Evolutionary conservation across 805 yeast genomes (phyloP).

Genomic region (Blastobotrys parvus): DNA sequence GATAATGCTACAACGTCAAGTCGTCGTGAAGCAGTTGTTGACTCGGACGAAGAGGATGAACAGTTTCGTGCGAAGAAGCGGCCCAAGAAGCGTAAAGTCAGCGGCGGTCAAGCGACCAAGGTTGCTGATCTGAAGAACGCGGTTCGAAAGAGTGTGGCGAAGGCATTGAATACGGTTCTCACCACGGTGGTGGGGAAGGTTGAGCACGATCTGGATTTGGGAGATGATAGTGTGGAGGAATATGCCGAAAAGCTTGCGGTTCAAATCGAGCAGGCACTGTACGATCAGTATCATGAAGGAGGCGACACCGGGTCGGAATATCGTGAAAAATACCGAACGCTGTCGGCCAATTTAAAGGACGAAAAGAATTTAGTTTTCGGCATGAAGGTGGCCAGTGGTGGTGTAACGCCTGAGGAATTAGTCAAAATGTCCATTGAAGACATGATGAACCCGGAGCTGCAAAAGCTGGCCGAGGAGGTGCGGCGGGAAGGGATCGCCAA

Average conservation of each 20-base stretch:
- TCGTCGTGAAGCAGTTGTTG: background rate
- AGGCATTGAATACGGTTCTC: slow-evolving; percentile 40
- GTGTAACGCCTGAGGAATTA: slow-evolving; percentile 47
- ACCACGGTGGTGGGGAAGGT: slow-evolving; percentile 29
- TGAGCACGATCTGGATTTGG: slow-evolving; percentile 11
- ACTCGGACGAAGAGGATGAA: background rate
- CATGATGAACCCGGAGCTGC: slow-evolving; percentile 67
- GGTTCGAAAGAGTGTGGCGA: slow-evolving; percentile 42
- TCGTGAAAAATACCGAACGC: slow-evolving; percentile 59
- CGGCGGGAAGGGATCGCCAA: slow-evolving; percentile 60
- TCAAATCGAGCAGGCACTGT: slow-evolving; percentile 45
- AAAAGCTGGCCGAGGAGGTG: slow-evolving; percentile 60
- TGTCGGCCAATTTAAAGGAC: slow-evolving; percentile 51
- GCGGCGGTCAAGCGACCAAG: background rate
- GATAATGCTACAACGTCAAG: background rate
- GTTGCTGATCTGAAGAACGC: slow-evolving; percentile 6
- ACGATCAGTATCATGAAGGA: slow-evolving; percentile 20
- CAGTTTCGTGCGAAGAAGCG: background rate
- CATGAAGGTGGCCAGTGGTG: slow-evolving; percentile 45
- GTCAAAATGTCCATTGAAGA: slow-evolving; percentile 65
- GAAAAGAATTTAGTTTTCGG: slow-evolving; percentile 50
- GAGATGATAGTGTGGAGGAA: slow-evolving; percentile 24
- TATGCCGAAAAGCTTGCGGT: slow-evolving; percentile 38
- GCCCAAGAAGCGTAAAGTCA: background rate
- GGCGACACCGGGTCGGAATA: slow-evolving; percentile 39